Evolutionary conservation across 192 early-diverging fungal genomes (phyloP).

Genomic region (Linnemannia exigua): DNA sequence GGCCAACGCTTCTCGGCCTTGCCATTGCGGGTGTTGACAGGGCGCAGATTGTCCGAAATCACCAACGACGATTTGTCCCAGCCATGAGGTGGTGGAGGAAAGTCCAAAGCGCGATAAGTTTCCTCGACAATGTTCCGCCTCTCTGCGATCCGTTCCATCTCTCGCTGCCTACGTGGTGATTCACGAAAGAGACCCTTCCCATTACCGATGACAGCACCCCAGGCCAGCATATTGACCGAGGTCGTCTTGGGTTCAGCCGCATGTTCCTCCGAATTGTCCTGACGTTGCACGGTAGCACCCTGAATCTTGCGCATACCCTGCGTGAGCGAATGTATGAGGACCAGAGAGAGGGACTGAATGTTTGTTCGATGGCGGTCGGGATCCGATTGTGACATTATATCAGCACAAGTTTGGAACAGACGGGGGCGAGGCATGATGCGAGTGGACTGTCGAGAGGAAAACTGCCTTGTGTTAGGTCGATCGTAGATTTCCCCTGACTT

Average conservation of each 20-base stretch:
- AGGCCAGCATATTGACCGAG: slow-evolving; percentile 16
- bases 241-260: not conserved
- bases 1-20: slow-evolving; percentile 6
- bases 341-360: slow-evolving; percentile 11
- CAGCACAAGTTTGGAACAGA: slow-evolving; percentile 28
- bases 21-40: not conserved
- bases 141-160: slow-evolving; percentile 18
- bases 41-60: slow-evolving; percentile 10
- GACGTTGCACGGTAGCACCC: not conserved
- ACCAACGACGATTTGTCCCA: slow-evolving; percentile 36
- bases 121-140: slow-evolving; percentile 28
- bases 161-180: slow-evolving; percentile 25
- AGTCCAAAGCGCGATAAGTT: slow-evolving; percentile 19
- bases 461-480: not conserved
- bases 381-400: slow-evolving; percentile 34
- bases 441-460: not conserved
- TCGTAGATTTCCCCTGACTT: not conserved
- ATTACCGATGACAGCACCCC: slow-evolving; percentile 39
- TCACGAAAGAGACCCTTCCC: slow-evolving; percentile 36
- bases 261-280: not conserved
- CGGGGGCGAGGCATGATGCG: slow-evolving; percentile 26
- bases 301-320: slow-evolving; percentile 29
- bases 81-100: slow-evolving; percentile 26
- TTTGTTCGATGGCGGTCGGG: not conserved
- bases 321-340: slow-evolving; percentile 36